Evolutionary conservation across 1,284 basidiomycete species (phyloP), one percentile per base, ranked within the genome.

Genomic region (Naganishia liquefaciens): DNA sequence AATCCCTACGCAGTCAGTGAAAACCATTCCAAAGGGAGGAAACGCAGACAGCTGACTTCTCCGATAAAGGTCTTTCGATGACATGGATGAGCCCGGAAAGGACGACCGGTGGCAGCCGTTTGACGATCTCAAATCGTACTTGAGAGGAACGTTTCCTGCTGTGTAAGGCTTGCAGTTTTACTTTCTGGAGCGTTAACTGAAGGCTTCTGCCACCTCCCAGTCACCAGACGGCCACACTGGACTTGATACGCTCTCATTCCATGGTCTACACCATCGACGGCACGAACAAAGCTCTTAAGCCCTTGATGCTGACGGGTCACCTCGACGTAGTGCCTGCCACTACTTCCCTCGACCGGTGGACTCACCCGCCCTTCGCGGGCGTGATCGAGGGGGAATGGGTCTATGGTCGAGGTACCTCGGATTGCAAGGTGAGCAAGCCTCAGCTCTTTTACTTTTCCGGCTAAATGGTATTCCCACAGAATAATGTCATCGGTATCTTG

Each of bases 331-430:
- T 62, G 5, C 60, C 65, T 43, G 65, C 65, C 2, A 66, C 46
- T 1, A 62, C 65, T 2, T 54, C 51, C n/a, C 47, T 62, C 5
- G 54, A 58, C n/a, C 33, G 54, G 25, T 73, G 72, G 72, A 70
- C 68, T 0, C 66, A 72, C 42, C 67, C 68, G 2, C 72, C 72
- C 1, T 72, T 71, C 47, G 62, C 63, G 3, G 72, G 64, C 0
- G 42, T 65, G 30, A 62, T 71, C 27, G 70, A 70, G 39, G 64
- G 57, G 3, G 67, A 69, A 11, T 72, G 72, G 72, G 62, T 73
- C 17, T 73, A 70, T 63, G 72, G 72, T 0, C 62, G 72, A 50
- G 72, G 72, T 0, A 68, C 72, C 11, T 69, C 69, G 0, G 71
- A 73, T 44, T 71, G 70, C 70, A 73, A 73, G 63, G 65, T 63